These are phyloP conservation scores for Aspergillus indologenus DNA, from an alignment of 495 filamentous ascomycete genomes.

Conservation along the genomic window DNA sequence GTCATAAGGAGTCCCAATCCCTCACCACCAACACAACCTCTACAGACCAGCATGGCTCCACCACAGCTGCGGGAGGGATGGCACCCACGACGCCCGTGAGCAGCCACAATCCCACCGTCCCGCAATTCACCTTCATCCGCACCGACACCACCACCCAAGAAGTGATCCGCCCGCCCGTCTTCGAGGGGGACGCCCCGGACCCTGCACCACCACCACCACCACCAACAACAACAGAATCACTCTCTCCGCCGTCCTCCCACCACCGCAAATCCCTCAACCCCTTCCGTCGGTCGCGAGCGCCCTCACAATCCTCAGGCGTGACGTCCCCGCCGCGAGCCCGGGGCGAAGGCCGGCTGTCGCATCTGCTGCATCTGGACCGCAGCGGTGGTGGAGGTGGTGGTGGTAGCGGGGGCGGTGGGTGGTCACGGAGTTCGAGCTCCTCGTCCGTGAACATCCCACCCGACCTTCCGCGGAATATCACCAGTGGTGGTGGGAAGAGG, in stretches of 20 bases:
- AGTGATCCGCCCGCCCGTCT: conserved; percentile 63
- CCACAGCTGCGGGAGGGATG: too few relatives aligned
- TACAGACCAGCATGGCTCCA: conserved; percentile 5
- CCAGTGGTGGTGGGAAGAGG: conserved; percentile 43
- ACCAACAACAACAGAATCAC: too few relatives aligned
- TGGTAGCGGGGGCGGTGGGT: too few relatives aligned
- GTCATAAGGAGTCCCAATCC: conserved; percentile 68
- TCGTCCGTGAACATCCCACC: conserved; percentile 70
- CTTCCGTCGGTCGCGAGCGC: conserved; percentile 46
- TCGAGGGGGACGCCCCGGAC: conserved; percentile 38
- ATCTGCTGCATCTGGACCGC: conserved; percentile 65
- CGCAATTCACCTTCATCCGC: conserved; percentile 80
- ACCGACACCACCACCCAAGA: conserved; percentile 80
- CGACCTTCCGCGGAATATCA: conserved; percentile 70
- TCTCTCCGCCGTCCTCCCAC: conserved; percentile 31
- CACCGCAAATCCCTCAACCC: conserved; percentile 49
- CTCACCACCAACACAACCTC: conserved; percentile 33
- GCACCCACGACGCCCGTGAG: conserved; percentile 4
- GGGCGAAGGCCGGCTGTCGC: conserved; percentile 57
- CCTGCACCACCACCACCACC: conserved; percentile 16
- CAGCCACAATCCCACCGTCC: conserved; percentile 40
- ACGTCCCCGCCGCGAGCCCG: conserved; percentile 26
- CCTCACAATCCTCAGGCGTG: conserved; percentile 32
- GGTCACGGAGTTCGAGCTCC: conserved; percentile 48
- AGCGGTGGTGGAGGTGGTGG: conserved; percentile 25